Evolutionary conservation across 1,139 yeast species (phyloP), one percentile per base, ranked within the genome.

Genomic region (Scheffersomyces illinoinensis): DNA sequence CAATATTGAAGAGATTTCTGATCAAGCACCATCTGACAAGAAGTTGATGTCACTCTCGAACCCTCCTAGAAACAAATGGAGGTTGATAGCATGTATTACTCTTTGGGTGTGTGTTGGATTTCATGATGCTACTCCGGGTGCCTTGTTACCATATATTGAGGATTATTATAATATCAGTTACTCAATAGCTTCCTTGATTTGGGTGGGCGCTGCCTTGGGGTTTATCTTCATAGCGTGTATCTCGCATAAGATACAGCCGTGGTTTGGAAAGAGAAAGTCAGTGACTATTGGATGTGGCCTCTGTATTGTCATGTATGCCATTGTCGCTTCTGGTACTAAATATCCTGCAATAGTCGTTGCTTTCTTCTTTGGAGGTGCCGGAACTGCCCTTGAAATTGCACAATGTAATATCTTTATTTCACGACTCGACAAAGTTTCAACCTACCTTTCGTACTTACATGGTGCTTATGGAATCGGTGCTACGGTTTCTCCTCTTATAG

Each of bases 381-480:
- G 91, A 0, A 68, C 78, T 46, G 91, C 90, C 1, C 71, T 78
- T n/a, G 79, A 82, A 2, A 75, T 85, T 48, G 82, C 89, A 4
- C 87, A 85, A 60, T 78, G 81, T 60, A 88, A 87, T 65, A 78
- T 86, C n/a, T 87, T 85, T 61, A 67, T 86, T 18, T 78, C 87
- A 6, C 73, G 83, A 54, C 72, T 87, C 55, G 78, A 82, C 52
- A 78, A 80, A 46, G 78, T 82, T 50, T 77, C 86, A 18, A 79
- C 76, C 52, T 80, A 82, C 57, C 71, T 87, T 58, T 87, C 90
- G 0, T 71, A 76, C 47, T 76, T 80, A 62, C 91, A 88, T 70
- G 90, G 88, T 0, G 70, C 76, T 18, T 88, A 88, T 68, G 92
- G 92, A 1, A 60, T 83, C 0, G 92, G 91, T 2, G 91, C 90